Percentiles rank a stretch among this genome's conserved stretches.
Evolutionary conservation across 305 asterid species (phyloP).

Genomic region (Nicotiana rustica): DNA sequence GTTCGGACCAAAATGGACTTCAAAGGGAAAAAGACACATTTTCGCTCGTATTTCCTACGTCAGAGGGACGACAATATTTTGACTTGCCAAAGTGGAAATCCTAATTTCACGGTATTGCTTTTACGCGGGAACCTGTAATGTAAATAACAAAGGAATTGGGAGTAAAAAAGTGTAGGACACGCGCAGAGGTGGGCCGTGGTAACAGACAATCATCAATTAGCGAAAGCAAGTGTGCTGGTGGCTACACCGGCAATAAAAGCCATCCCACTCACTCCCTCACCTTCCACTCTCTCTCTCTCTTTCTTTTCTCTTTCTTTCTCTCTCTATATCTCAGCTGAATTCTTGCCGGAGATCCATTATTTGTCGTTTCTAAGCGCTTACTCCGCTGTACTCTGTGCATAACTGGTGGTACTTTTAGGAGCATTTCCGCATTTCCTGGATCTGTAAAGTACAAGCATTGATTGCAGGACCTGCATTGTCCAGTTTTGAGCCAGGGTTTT

Average conservation of each 20-base stretch:
- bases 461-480: constrained; percentile 43
- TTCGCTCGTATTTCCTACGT: background rate
- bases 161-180: background rate
- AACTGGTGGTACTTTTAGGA: constrained; percentile 18
- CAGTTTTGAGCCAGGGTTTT: constrained; percentile 30
- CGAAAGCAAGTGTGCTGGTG: constrained; percentile 38
- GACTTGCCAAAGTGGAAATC: background rate
- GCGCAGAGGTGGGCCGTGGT: constrained; percentile 33
- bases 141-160: background rate
- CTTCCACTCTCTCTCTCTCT: background rate
- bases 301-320: background rate
- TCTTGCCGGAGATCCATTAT: background rate
- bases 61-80: background rate
- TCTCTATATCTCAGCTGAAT: constrained; percentile 19
- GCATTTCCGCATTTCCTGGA: constrained; percentile 40
- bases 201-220: constrained; percentile 32
- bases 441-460: constrained; percentile 33
- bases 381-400: background rate
- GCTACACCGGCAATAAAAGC: constrained; percentile 44
- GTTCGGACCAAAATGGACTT: background rate
- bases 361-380: background rate
- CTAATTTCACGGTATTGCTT: background rate
- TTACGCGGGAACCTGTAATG: constrained; percentile 16
- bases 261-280: constrained; percentile 31
- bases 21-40: background rate